Base-by-base conservation (phyloP, 768 basidiomycete genomes). In the Lyophyllum decastes region DNA sequence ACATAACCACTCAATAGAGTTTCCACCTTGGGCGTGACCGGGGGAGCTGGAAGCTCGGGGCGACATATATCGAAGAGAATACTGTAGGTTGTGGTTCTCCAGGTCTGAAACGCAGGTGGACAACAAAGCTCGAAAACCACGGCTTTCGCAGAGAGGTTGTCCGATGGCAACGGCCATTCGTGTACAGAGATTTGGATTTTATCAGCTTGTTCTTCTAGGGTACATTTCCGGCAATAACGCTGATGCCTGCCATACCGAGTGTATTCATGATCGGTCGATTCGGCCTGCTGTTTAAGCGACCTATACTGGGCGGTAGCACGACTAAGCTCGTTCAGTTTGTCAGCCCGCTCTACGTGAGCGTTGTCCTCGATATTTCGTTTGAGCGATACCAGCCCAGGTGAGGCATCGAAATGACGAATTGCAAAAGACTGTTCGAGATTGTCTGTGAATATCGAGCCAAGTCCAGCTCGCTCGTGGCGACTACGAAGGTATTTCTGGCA, bases 161-260 rank as follows among this genome's bases (percentile, higher is more conserved):
- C 44, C 1, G 50, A 27, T 0, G 82, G 79, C 38, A 83, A 60
- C 0, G 82, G 82, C 80, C 79, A 80, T 52, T 83, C 82, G 35
- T 78, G 69, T 4, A 77, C 60, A 0, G 24, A 0, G 22, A 83
- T 81, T 0, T 4, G 2, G 64, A 79, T 60, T 0, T 0, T 4
- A 0, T 33, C 6, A 0, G 70, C 68, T 46, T 62, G 5, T 1
- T 12, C 21, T 19, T 62, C 24, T 17, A 70, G 57, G 0, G 9
- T 5, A 45, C 78, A 79, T 52, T 67, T 74, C 2, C n/a, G 3
- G 52, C 74, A 77, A 4, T 57, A 43, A 0, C 51, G 40, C 24
- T 43, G 24, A 19, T 22, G 24, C 51, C 33, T n/a, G n/a, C n/a
- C 27, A 33, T 59, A 17, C 24, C 21, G 14, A 8, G 9, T 11